Conservation (phyloP, 1,284 basidiomycete species). For the Fomitopsis betulina region DNA sequence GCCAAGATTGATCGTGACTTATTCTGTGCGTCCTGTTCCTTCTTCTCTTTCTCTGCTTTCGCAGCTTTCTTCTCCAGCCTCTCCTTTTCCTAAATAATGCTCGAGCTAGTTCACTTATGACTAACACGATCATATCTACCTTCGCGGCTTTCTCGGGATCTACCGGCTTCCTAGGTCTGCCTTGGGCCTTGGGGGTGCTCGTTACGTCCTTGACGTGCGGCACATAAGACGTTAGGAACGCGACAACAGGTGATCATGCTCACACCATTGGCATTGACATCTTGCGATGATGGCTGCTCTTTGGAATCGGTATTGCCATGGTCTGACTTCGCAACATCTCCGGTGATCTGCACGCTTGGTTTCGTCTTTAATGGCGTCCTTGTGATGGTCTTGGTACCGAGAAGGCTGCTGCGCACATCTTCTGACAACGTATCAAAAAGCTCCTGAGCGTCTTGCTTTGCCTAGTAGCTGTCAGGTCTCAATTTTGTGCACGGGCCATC, state of each 20-base stretch:
- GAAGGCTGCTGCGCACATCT: conserved; percentile 47
- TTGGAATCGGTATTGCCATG: conserved; percentile 2
- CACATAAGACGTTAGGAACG: background rate
- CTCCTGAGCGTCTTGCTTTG: conserved; percentile 49
- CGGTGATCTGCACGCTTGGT: conserved; percentile 2
- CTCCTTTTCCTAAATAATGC: conserved; percentile 52
- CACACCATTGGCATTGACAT: background rate
- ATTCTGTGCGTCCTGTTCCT: conserved; percentile 59
- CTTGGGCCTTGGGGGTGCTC: conserved; percentile 16
- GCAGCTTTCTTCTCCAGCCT: conserved; percentile 60
- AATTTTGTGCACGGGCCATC: background rate
- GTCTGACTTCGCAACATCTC: conserved; percentile 4
- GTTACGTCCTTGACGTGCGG: background rate
- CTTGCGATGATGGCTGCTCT: background rate
- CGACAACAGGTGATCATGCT: background rate
- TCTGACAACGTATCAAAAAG: conserved; percentile 54
- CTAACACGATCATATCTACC: conserved; percentile 30
- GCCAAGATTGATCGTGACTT: conserved; percentile 73
- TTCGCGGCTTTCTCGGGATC: conserved; percentile 61
- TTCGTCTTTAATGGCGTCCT: conserved; percentile 10
- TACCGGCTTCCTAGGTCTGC: conserved; percentile 44
- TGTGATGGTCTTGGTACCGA: conserved; percentile 45
- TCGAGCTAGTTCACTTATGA: background rate
- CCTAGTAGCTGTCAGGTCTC: conserved; percentile 36
- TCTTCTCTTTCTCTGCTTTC: conserved; percentile 64